These are phyloP conservation scores for Pezicula carpinea DNA, from an alignment of 2,329 filamentous ascomycete species.

Conservation along the genomic window DNA sequence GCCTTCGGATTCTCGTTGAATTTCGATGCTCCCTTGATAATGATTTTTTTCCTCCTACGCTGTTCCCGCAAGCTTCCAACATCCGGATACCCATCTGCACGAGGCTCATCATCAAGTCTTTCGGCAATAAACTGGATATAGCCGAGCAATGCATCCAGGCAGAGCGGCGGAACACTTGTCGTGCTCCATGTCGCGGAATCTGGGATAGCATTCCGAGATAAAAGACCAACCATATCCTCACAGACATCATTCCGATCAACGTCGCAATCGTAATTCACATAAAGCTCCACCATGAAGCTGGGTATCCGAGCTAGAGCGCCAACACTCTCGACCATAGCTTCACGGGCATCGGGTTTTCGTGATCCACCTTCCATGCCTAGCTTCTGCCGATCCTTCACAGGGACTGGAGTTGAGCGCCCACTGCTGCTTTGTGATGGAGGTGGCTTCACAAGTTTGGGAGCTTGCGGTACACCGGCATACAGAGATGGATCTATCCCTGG, in stretches of 20 bases:
- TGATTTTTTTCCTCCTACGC: conserved; percentile 76
- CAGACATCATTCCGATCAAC: conserved; percentile 87
- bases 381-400: conserved; percentile 87
- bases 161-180: conserved; percentile 92
- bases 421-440: conserved; percentile 69
- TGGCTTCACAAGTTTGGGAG: conserved; percentile 81
- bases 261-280: conserved; percentile 97
- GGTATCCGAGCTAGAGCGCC: conserved; percentile 89
- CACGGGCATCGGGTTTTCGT: conserved; percentile 88
- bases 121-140: conserved; percentile 92
- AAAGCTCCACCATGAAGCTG: conserved; percentile 90
- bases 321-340: conserved; percentile 97
- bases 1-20: conserved; percentile 95
- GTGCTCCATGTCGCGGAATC: conserved; percentile 99
- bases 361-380: conserved; percentile 88
- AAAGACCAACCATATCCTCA: conserved; percentile 87
- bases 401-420: conserved; percentile 83
- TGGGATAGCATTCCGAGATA: conserved; percentile 91
- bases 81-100: conserved; percentile 62
- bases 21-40: conserved; percentile 80
- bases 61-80: conserved; percentile 62
- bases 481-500: conserved; percentile 84
- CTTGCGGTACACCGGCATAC: conserved; percentile 89
- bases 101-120: conserved; percentile 67
- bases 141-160: conserved; percentile 83